Percentiles rank a stretch among this genome's conserved stretches.
Evolutionary conservation across 441 rosid genomes (phyloP).

Genomic region (Populus hybrid): DNA sequence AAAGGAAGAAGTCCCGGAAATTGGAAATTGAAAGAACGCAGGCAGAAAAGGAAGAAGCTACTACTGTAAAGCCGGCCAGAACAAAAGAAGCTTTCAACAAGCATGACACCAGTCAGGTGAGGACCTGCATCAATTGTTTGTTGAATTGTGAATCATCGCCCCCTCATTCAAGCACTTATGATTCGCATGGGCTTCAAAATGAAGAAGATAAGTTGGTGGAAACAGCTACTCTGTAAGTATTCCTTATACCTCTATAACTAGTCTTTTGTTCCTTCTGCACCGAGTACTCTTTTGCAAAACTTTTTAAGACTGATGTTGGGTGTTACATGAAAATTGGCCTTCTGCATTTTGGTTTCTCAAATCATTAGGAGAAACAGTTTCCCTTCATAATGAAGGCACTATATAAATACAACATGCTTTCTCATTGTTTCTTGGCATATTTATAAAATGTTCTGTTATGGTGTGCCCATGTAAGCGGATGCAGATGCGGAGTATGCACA

Average conservation of each 20-base stretch:
- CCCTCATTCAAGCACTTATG: conserved; percentile 3
- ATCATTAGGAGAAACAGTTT: background rate
- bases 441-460: background rate
- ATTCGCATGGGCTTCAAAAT: background rate
- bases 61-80: conserved; percentile 5
- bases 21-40: background rate
- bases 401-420: background rate
- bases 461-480: background rate
- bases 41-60: conserved; percentile 1
- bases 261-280: background rate
- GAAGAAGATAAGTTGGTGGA: conserved; percentile 2
- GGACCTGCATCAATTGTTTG: conserved; percentile 10
- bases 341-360: conserved; percentile 2
- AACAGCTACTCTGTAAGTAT: conserved; percentile 15
- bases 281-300: background rate
- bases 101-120: background rate
- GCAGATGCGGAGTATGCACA: background rate
- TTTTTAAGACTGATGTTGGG: conserved; percentile 1
- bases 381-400: background rate
- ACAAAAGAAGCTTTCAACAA: conserved; percentile 6
- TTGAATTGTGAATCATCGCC: conserved; percentile 18
- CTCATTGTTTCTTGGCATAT: background rate
- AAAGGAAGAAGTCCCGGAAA: conserved; percentile 8
- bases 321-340: background rate
- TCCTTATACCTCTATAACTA: background rate